These are phyloP conservation scores for Verticillium nonalfalfae DNA, from an alignment of 2,329 filamentous ascomycete genomes.

Conservation along the genomic window DNA sequence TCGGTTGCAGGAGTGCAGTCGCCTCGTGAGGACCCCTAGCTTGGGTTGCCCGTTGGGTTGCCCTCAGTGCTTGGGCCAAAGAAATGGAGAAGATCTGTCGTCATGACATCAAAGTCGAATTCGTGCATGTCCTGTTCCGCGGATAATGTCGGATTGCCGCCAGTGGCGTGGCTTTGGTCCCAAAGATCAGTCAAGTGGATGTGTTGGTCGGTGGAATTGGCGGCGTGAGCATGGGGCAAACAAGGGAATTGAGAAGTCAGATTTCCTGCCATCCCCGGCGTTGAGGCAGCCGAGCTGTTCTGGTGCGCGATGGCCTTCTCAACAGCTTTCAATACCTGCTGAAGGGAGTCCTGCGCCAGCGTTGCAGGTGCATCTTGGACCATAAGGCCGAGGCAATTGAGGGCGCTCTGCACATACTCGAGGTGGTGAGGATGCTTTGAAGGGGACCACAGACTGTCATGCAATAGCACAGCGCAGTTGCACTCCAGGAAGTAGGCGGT, in stretches of 20 bases:
- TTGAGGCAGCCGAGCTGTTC: constrained; percentile 4
- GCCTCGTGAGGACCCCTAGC: too few species aligned
- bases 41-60: too few species aligned
- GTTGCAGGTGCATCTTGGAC: constrained; percentile 20
- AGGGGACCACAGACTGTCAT: constrained; percentile 19
- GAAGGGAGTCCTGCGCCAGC: constrained; percentile 15
- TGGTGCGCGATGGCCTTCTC: constrained; percentile 14
- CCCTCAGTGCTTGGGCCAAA: constrained; percentile 2
- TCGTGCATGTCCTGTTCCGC: constrained; percentile 6
- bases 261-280: constrained; percentile 4
- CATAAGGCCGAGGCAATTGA: too few species aligned
- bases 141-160: background rate
- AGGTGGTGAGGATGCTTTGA: constrained; percentile 15
- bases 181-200: constrained; percentile 12
- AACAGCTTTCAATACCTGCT: constrained; percentile 13
- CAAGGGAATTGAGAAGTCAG: constrained; percentile 15
- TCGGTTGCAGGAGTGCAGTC: too few species aligned
- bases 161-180: constrained; percentile 7
- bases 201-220: constrained; percentile 9
- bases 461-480: constrained; percentile 19
- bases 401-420: too few species aligned
- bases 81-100: constrained; percentile 20
- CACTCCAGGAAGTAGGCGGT: constrained; percentile 21
- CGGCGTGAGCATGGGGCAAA: constrained; percentile 8
- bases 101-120: constrained; percentile 18